Evolutionary conservation across 2,329 filamentous ascomycete species (phyloP).

Genomic region (Trichoderma brevicompactum): DNA sequence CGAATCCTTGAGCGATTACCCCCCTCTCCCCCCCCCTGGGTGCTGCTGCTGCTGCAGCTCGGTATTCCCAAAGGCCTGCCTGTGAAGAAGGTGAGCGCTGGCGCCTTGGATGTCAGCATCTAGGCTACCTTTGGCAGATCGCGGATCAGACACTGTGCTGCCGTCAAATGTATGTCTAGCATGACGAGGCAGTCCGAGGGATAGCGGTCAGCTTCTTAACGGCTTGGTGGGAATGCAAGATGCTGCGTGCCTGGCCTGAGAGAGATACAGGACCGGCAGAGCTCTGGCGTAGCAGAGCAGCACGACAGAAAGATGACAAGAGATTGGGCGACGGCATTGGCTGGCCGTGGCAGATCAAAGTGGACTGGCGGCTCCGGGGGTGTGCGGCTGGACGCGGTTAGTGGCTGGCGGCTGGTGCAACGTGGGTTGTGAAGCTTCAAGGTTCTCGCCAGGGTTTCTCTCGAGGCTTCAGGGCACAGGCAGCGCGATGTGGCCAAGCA

Average conservation of each 20-base stretch:
- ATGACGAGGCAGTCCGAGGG: background rate
- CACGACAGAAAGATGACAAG: background rate
- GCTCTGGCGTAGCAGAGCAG: background rate
- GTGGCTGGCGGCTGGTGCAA: slow-evolving; percentile 11
- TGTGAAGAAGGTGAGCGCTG: background rate
- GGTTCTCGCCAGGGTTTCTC: background rate
- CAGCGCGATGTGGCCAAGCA: background rate
- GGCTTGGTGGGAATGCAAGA: background rate
- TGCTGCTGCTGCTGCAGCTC: slow-evolving; percentile 1
- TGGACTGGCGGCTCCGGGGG: slow-evolving; percentile 2
- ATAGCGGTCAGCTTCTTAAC: slow-evolving; percentile 16
- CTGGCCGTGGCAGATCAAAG: slow-evolving; percentile 15
- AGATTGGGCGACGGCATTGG: too few relatives aligned
- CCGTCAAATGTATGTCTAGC: slow-evolving; percentile 24
- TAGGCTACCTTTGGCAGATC: slow-evolving; percentile 6
- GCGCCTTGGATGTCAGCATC: slow-evolving; percentile 16
- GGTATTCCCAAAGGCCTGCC: background rate
- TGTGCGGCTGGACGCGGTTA: slow-evolving; percentile 13
- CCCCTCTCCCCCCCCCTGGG: background rate
- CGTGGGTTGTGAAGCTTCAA: background rate
- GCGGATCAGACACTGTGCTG: slow-evolving; percentile 7
- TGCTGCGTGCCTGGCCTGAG: slow-evolving; percentile 21
- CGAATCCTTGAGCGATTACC: background rate
- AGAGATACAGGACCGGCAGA: background rate
- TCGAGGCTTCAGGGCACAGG: background rate